A percentile compares a stretch with the other conserved stretches of the same genome.
These are phyloP conservation scores for Omphalotus guepiniiformis DNA, from an alignment of 768 basidiomycete genomes.

Conservation along the genomic window DNA sequence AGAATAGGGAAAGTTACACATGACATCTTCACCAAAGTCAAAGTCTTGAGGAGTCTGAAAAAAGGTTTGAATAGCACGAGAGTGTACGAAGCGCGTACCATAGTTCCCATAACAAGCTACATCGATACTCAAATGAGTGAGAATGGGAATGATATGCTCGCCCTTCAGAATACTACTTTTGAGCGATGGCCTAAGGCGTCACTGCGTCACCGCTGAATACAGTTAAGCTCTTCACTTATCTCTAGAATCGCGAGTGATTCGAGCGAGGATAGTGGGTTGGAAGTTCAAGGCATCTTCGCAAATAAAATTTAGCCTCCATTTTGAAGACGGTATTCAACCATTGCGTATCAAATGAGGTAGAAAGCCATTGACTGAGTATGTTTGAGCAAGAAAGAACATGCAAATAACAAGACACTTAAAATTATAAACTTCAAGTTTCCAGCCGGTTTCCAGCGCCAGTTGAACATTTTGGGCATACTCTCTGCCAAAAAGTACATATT, in stretches of 20 bases:
- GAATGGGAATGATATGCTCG: not conserved
- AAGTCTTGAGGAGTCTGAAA: not conserved
- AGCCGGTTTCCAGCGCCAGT: too few species aligned
- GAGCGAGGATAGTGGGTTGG: not conserved
- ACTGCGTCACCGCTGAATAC: not conserved
- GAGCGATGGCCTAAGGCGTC: not conserved
- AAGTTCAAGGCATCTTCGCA: too few species aligned
- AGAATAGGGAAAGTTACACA: not conserved
- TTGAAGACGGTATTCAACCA: too few species aligned
- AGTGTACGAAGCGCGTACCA: not conserved
- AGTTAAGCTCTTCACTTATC: not conserved
- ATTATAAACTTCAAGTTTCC: too few species aligned
- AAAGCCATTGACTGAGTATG: too few species aligned
- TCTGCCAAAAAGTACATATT: too few species aligned
- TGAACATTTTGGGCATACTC: too few species aligned
- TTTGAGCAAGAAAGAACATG: too few species aligned
- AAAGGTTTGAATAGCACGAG: not conserved
- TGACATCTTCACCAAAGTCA: constrained; percentile 1
- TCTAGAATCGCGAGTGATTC: not conserved
- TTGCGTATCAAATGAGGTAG: too few species aligned
- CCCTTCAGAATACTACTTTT: constrained; percentile 1
- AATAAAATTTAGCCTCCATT: too few species aligned
- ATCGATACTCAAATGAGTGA: not conserved
- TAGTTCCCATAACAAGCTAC: not conserved
- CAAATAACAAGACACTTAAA: too few species aligned